Conservation (phyloP, 257 asterid species). For the Buddleja alternifolia region DNA sequence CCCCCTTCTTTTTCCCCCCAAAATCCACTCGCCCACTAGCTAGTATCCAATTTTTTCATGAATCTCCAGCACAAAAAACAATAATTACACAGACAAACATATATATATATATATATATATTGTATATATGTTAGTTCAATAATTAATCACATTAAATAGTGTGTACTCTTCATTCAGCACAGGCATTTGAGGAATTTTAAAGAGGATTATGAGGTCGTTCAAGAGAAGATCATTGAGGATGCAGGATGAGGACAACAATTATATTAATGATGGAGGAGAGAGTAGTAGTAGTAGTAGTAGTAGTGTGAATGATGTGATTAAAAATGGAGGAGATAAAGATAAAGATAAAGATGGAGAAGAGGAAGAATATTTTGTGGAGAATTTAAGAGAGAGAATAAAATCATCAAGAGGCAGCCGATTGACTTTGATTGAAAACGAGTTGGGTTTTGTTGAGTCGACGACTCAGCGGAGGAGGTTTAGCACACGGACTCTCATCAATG, state of each 20-base stretch:
- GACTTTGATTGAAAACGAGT: no score
- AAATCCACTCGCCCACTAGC: background rate
- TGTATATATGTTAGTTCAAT: background rate
- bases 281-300: background rate
- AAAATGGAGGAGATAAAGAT: no score
- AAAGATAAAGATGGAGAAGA: no score
- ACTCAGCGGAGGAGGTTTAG: constrained; percentile 49
- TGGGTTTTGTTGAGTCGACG: background rate
- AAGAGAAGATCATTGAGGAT: no score
- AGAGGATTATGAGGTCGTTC: no score
- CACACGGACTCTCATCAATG: constrained; percentile 54
- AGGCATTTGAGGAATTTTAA: no score
- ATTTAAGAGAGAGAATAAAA: no score
- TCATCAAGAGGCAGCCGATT: no score
- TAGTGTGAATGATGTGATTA: no score
- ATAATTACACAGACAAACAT: background rate
- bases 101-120: no score
- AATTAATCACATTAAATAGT: constrained; percentile 1
- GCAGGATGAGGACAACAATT: background rate
- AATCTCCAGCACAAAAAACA: background rate
- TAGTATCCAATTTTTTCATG: background rate
- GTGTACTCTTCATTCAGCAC: no score
- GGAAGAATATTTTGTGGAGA: constrained; percentile 40
- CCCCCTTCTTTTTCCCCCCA: background rate
- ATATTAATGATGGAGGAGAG: constrained; percentile 12